Evolutionary conservation across 805 yeast genomes (phyloP).

Genomic region (Suhomyces xylopsoci): DNA sequence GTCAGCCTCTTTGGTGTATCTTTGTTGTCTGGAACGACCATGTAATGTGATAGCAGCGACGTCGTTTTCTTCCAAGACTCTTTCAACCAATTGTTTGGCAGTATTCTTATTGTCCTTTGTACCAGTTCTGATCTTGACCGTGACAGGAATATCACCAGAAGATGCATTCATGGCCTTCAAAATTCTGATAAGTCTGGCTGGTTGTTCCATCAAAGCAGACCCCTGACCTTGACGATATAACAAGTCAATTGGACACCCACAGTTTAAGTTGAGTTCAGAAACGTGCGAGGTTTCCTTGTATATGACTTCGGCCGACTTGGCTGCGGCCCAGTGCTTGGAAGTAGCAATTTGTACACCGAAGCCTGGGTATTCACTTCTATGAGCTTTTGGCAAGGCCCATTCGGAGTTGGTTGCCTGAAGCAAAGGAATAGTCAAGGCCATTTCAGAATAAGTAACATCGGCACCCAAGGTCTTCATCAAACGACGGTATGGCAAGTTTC

Average conservation of each 20-base stretch:
- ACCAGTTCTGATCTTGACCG: constrained; percentile 91
- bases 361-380: constrained; percentile 74
- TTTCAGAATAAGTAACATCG: constrained; percentile 90
- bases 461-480: constrained; percentile 89
- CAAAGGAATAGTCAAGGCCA: constrained; percentile 86
- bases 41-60: constrained; percentile 91
- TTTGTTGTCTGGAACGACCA: constrained; percentile 94
- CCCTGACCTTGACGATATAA: constrained; percentile 96
- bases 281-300: constrained; percentile 54
- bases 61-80: constrained; percentile 74
- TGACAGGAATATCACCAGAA: constrained; percentile 87
- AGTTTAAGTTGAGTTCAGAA: constrained; percentile 85
- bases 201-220: constrained; percentile 86
- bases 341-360: constrained; percentile 94
- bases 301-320: constrained; percentile 85
- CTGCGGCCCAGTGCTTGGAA: constrained; percentile 88
- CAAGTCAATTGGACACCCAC: constrained; percentile 97
- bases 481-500: constrained; percentile 92
- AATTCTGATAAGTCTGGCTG: constrained; percentile 73
- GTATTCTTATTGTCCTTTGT: constrained; percentile 78
- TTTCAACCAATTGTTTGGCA: constrained; percentile 73
- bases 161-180: constrained; percentile 85
- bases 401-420: constrained; percentile 89
- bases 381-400: constrained; percentile 97
- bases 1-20: constrained; percentile 87